Evolutionary conservation across 257 asterid genomes (phyloP).

Genomic region (Jacaranda copaia): DNA sequence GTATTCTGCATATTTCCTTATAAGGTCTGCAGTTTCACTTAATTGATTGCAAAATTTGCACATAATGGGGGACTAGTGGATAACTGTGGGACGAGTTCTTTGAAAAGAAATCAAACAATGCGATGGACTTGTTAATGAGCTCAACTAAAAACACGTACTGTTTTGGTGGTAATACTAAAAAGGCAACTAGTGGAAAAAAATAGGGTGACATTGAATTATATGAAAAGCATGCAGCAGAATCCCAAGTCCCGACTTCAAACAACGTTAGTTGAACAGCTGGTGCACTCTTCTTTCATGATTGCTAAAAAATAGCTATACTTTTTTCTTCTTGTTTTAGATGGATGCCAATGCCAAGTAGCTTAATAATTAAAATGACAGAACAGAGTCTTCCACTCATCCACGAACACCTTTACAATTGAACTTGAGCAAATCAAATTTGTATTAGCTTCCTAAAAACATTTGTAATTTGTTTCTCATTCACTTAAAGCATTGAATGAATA

Average conservation of each 20-base stretch:
- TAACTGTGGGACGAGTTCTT: too few species aligned
- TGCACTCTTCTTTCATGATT: not conserved
- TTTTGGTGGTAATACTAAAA: too few species aligned
- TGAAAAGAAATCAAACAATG: too few species aligned
- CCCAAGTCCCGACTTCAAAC: too few species aligned
- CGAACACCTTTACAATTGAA: not conserved
- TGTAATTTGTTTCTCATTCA: not conserved
- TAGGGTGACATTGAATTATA: not conserved
- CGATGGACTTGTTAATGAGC: too few species aligned
- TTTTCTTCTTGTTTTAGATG: not conserved
- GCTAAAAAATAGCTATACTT: not conserved
- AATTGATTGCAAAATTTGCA: too few species aligned
- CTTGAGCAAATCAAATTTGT: not conserved
- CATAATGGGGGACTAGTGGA: too few species aligned
- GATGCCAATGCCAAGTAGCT: not conserved
- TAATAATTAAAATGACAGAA: not conserved
- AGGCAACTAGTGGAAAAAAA: too few species aligned
- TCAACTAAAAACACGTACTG: too few species aligned
- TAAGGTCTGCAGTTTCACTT: too few species aligned
- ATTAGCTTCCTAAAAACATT: not conserved
- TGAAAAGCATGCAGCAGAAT: not conserved
- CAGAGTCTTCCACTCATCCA: not conserved
- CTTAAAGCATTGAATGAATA: not conserved
- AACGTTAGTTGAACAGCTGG: not conserved
- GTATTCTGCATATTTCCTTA: too few species aligned